phyloP scores from a whole-genome alignment of 2,329 filamentous ascomycete genomes.

The Grosmannia serpens region DNA sequence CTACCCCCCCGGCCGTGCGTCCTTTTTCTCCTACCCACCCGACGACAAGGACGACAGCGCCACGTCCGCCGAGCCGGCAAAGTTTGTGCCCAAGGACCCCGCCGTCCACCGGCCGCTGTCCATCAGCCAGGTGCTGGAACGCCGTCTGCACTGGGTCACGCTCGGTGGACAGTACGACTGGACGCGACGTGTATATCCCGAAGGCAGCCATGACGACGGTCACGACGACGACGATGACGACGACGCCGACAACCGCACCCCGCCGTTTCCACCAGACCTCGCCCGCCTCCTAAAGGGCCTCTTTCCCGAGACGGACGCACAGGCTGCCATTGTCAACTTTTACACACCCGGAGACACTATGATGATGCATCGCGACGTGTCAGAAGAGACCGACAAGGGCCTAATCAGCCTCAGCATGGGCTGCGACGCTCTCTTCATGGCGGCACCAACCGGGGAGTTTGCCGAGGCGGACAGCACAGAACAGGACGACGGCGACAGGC shows the following conservation, averaged over 20 bases:
- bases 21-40: slow-evolving; percentile 43
- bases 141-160: slow-evolving; percentile 85
- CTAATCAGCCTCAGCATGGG: slow-evolving; percentile 81
- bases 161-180: slow-evolving; percentile 95
- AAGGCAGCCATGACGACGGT: slow-evolving; percentile 4
- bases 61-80: slow-evolving; percentile 34
- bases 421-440: slow-evolving; percentile 82
- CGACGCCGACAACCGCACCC: slow-evolving; percentile 11
- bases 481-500: neutral
- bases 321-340: slow-evolving; percentile 90
- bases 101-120: slow-evolving; percentile 63
- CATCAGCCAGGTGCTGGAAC: slow-evolving; percentile 58
- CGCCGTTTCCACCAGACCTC: slow-evolving; percentile 61
- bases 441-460: slow-evolving; percentile 43
- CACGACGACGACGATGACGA: slow-evolving; percentile 15
- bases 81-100: slow-evolving; percentile 57
- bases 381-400: slow-evolving; percentile 67
- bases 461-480: neutral
- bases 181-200: slow-evolving; percentile 74
- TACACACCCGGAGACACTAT: slow-evolving; percentile 86
- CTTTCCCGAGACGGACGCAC: slow-evolving; percentile 66
- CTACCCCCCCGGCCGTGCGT: slow-evolving; percentile 21
- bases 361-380: slow-evolving; percentile 88
- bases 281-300: slow-evolving; percentile 52
- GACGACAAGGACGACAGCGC: slow-evolving; percentile 24